Percentiles rank a stretch among this genome's conserved stretches.
These are phyloP conservation scores for Amanita rubescens DNA, from an alignment of 768 basidiomycete species.

Conservation along the genomic window DNA sequence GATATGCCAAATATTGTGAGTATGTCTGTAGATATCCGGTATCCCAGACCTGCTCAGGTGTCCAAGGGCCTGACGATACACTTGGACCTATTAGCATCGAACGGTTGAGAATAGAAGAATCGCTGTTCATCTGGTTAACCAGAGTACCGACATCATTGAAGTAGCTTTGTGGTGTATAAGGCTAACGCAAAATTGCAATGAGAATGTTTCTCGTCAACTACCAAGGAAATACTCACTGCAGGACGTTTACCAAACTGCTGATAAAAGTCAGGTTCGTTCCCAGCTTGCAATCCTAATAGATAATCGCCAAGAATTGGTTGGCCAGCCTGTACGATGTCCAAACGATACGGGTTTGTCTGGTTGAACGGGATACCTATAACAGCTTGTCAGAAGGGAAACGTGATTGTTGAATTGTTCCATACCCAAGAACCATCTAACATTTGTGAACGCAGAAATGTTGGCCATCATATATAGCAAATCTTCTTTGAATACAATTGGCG, in stretches of 20 bases:
- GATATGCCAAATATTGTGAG: slow-evolving; percentile 30
- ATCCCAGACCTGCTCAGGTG: slow-evolving; percentile 37
- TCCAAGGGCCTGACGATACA: slow-evolving; percentile 45
- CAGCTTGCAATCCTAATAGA: slow-evolving; percentile 62
- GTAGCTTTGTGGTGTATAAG: slow-evolving; percentile 38
- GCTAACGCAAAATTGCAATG: background rate
- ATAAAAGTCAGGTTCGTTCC: slow-evolving; percentile 76
- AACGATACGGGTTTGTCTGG: slow-evolving; percentile 43
- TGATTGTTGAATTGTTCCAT: background rate
- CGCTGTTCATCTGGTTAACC: slow-evolving; percentile 28
- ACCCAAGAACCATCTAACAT: slow-evolving; percentile 51
- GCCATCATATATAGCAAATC: slow-evolving; percentile 62
- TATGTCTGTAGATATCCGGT: slow-evolving; percentile 43
- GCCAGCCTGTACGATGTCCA: slow-evolving; percentile 49
- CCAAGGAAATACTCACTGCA: slow-evolving; percentile 20
- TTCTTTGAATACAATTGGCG: slow-evolving; percentile 53
- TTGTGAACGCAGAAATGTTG: slow-evolving; percentile 50
- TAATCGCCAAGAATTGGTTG: slow-evolving; percentile 57
- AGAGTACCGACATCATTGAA: slow-evolving; percentile 40
- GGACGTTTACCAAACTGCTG: slow-evolving; percentile 36
- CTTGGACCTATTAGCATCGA: slow-evolving; percentile 56
- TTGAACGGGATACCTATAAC: slow-evolving; percentile 54
- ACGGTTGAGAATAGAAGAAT: slow-evolving; percentile 27
- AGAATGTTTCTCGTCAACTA: background rate
- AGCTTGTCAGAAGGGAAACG: background rate